Evolutionary conservation across 208 protist genomes (phyloP).

Genomic region (Leishmania braziliensis): DNA sequence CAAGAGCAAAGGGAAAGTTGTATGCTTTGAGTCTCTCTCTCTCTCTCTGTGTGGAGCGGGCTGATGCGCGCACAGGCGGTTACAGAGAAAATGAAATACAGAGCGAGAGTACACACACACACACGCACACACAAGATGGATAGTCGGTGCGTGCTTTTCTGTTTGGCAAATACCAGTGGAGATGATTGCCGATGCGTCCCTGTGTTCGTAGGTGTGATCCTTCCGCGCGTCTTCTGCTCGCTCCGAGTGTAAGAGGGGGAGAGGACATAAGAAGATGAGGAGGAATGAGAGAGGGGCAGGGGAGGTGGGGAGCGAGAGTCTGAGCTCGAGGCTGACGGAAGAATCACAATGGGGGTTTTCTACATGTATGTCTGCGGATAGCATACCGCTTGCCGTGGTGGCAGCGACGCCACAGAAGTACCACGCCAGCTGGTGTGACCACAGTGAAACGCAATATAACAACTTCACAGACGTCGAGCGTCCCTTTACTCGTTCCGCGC

Average conservation of each 20-base stretch:
- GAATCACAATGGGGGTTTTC: no score
- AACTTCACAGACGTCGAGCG: no score
- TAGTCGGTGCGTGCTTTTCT: background rate
- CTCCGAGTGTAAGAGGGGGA: background rate
- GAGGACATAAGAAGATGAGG: background rate
- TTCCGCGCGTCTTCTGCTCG: no score
- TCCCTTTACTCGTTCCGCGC: no score
- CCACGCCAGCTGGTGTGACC: no score
- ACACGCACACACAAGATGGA: background rate
- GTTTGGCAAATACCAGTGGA: no score
- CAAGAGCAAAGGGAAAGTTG: background rate
- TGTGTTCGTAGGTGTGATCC: background rate
- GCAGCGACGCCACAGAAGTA: no score
- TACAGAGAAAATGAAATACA: background rate
- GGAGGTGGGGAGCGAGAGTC: background rate
- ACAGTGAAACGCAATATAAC: no score
- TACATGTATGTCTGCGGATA: no score
- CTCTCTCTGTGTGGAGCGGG: background rate
- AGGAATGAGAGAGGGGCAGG: background rate
- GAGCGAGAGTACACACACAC: background rate
- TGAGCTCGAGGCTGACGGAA: no score
- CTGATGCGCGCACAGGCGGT: background rate
- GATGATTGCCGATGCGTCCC: background rate
- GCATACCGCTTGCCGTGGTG: no score
- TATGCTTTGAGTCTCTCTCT: background rate